These are phyloP conservation scores for Agrostemma githago DNA, from an alignment of 148 eudicot genomes.

Conservation along the genomic window DNA sequence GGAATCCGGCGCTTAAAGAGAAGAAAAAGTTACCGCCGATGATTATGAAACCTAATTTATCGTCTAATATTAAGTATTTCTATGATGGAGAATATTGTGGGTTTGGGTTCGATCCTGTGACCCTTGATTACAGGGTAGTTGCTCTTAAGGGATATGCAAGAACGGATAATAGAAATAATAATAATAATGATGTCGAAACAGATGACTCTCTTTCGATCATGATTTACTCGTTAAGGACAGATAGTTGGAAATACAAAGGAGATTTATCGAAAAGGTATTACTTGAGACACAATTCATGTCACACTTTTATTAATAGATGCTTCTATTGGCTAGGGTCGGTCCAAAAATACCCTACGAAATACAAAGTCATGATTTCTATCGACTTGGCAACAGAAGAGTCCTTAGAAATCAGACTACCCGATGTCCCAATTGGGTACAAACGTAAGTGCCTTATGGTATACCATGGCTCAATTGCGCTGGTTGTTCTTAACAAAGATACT, in stretches of 20 bases:
- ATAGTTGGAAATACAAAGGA: slow-evolving; percentile 2
- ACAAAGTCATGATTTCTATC: not conserved
- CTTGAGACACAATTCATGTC: not conserved
- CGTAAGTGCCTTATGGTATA: not conserved
- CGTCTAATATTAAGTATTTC: not conserved
- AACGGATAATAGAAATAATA: no score
- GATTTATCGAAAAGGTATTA: not conserved
- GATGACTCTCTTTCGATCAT: slow-evolving; percentile 1
- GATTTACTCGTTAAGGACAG: not conserved
- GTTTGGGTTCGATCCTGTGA: slow-evolving; percentile 7
- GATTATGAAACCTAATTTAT: not conserved
- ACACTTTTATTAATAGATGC: not conserved
- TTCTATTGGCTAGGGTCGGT: not conserved
- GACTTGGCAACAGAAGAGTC: not conserved
- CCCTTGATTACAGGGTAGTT: slow-evolving; percentile 11
- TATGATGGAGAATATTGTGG: not conserved
- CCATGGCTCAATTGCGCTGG: not conserved
- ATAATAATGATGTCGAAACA: not conserved
- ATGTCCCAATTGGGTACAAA: not conserved
- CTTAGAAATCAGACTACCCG: not conserved
- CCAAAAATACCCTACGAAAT: not conserved
- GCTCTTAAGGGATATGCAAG: not conserved
- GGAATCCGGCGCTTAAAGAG: slow-evolving; percentile 14
- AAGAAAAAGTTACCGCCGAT: not conserved
- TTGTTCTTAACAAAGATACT: not conserved